Base-by-base conservation (phyloP, 352 stramenopile genomes). In the Pilasporangium apinafurcum region DNA sequence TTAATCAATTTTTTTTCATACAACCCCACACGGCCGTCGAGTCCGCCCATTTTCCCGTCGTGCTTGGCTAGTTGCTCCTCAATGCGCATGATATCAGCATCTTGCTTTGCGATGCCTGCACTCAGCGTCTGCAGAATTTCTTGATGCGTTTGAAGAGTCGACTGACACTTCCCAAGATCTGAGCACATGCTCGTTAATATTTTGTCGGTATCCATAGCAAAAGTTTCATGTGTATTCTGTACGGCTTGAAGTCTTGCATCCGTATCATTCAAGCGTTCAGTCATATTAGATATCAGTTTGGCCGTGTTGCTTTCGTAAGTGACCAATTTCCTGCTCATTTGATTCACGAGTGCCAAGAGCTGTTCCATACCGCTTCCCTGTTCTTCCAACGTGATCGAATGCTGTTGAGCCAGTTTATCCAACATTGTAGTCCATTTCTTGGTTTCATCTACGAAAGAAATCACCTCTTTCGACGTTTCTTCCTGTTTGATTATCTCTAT, bases 401-500 rank as follows among this genome's bases (percentile, higher is more conserved):
- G 49, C 5, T 48, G 44, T 1, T 51, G 42, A 8, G 21, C 40
- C 6, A 72, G 58, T 1, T 25, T 22, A 17, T 72, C 53, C 0
- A 72, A 24, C 14, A 39, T 28, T 1, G 45, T 33, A 1, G 24
- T 56, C 16, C 48, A 65, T 4, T 38, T 48, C 21, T 47, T 64
- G 38, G 70, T 58, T 1, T 56, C 37, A n/a, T 64, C 52, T 17
- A 70, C 45, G 3, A 49, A 46, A n/a, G 49, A 21, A 8, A 32
- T 62, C 10, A 67, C 54, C 16, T 86, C 68, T 0, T 49, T 44
- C 2, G 53, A 57, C 1, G 39, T 27, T 27, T 67, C 63, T 31
- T 83, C 70, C n/a, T 79, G 56, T 3, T 61, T 60, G 29, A 75
- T 44, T 57, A 83, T 59, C 10, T 83, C 68, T 0, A 36, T 53